Percentiles rank a stretch among this genome's conserved stretches.
phyloP scores from a whole-genome alignment of 148 eudicot genomes.

The Drosera capensis region DNA sequence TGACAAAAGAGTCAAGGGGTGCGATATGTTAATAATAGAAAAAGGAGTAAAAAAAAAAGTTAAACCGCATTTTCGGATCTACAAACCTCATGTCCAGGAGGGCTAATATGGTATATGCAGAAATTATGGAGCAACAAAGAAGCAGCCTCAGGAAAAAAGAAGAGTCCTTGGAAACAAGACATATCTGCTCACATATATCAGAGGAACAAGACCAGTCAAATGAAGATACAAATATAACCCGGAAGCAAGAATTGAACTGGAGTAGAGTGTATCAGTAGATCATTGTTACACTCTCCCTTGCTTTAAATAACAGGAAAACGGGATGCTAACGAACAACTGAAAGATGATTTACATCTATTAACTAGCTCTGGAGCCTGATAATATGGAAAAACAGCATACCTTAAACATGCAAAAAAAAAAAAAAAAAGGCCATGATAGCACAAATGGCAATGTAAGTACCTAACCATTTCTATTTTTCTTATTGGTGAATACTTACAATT shows the following conservation, averaged over 20 bases:
- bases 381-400: too few relatives aligned
- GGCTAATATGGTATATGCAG: slow-evolving; percentile 50
- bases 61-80: slow-evolving; percentile 11
- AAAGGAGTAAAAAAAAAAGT: slow-evolving; percentile 1
- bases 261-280: too few relatives aligned
- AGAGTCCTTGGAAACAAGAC: slow-evolving; percentile 63
- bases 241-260: too few relatives aligned
- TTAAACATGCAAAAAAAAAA: neutral
- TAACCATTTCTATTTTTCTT: too few relatives aligned
- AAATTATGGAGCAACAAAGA: slow-evolving; percentile 57
- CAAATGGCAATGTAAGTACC: too few relatives aligned
- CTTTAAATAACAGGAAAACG: too few relatives aligned
- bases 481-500: slow-evolving; percentile 92
- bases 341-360: too few relatives aligned
- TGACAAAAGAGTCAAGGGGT: slow-evolving; percentile 42
- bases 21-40: slow-evolving; percentile 32
- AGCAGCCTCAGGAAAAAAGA: slow-evolving; percentile 52
- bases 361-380: too few relatives aligned
- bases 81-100: slow-evolving; percentile 71
- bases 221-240: too few relatives aligned
- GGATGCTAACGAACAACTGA: too few relatives aligned
- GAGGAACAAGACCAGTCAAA: neutral
- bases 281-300: too few relatives aligned
- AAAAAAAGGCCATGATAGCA: neutral
- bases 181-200: slow-evolving; percentile 22